These are phyloP conservation scores for Aspergillus kassunensis DNA, from an alignment of 495 filamentous ascomycete species.

Conservation along the genomic window DNA sequence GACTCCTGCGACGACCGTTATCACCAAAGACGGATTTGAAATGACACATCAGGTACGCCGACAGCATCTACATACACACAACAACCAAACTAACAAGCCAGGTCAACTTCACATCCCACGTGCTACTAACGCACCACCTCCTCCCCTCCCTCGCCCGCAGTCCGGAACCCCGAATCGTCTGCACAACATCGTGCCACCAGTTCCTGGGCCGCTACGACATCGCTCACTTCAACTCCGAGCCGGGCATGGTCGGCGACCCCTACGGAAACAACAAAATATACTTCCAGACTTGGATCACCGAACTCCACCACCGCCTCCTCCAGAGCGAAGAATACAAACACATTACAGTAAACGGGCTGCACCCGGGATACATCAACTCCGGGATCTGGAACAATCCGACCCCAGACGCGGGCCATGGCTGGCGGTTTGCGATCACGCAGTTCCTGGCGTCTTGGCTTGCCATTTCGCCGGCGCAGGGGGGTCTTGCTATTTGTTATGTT, in stretches of 20 bases:
- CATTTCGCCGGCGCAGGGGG: conserved; percentile 20
- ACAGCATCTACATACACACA: too few relatives aligned
- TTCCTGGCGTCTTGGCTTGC: conserved; percentile 10
- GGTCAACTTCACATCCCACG: conserved; percentile 23
- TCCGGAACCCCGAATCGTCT: conserved; percentile 20
- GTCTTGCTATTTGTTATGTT: conserved; percentile 21
- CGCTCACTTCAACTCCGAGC: conserved; percentile 9
- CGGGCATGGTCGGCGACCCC: neutral
- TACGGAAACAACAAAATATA: conserved; percentile 27
- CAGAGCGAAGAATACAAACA: conserved; percentile 9
- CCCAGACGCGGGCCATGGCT: neutral
- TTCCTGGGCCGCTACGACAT: conserved; percentile 16
- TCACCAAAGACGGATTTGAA: conserved; percentile 26
- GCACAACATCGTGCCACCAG: conserved; percentile 25
- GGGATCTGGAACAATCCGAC: conserved; percentile 18
- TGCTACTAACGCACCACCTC: conserved; percentile 20
- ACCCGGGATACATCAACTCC: conserved; percentile 24
- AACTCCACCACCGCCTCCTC: conserved; percentile 19
- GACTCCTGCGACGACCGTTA: neutral
- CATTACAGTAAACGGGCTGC: conserved; percentile 24
- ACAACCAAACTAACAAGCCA: neutral
- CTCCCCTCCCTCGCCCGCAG: conserved; percentile 20
- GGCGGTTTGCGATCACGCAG: neutral
- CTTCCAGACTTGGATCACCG: conserved; percentile 23
- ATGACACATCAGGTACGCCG: conserved; percentile 15